These are phyloP conservation scores for Sergeia podlipaevii DNA, from an alignment of 208 protist species.

Conservation along the genomic window DNA sequence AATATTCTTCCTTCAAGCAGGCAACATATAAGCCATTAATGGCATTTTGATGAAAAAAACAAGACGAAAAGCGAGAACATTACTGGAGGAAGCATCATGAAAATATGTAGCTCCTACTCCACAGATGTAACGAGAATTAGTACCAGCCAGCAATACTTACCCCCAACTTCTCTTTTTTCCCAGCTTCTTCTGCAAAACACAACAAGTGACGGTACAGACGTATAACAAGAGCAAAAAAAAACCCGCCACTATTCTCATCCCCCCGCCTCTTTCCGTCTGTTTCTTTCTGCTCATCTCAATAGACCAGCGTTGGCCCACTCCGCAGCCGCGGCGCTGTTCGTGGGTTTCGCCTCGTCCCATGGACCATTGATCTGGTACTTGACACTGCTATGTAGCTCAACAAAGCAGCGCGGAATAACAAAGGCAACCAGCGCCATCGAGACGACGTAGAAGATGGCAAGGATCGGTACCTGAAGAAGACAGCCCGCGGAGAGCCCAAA, in stretches of 20 bases:
- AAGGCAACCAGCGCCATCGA: constrained; percentile 52
- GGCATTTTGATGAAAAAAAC: neutral
- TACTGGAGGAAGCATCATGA: too few species aligned
- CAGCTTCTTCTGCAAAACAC: too few species aligned
- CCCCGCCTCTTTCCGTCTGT: neutral
- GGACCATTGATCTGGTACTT: constrained; percentile 91
- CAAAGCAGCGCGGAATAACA: constrained; percentile 79
- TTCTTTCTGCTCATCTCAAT: too few species aligned
- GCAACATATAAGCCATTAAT: neutral
- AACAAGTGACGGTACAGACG: too few species aligned
- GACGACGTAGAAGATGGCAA: constrained; percentile 56
- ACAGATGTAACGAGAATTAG: too few species aligned
- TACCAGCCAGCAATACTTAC: too few species aligned
- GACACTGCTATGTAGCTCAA: constrained; percentile 60
- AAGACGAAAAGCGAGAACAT: constrained; percentile 2
- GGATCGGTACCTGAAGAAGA: constrained; percentile 48
- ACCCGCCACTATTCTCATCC: too few species aligned
- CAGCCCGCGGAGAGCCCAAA: constrained; percentile 49
- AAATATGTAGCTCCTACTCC: too few species aligned
- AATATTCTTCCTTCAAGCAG: neutral
- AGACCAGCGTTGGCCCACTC: constrained; percentile 89
- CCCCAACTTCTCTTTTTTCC: too few species aligned
- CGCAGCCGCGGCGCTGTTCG: constrained; percentile 87
- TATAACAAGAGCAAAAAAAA: neutral
- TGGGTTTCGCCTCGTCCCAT: constrained; percentile 91